Conservation (phyloP, 2,329 filamentous ascomycete species). For the Cryphonectria parasitica region DNA sequence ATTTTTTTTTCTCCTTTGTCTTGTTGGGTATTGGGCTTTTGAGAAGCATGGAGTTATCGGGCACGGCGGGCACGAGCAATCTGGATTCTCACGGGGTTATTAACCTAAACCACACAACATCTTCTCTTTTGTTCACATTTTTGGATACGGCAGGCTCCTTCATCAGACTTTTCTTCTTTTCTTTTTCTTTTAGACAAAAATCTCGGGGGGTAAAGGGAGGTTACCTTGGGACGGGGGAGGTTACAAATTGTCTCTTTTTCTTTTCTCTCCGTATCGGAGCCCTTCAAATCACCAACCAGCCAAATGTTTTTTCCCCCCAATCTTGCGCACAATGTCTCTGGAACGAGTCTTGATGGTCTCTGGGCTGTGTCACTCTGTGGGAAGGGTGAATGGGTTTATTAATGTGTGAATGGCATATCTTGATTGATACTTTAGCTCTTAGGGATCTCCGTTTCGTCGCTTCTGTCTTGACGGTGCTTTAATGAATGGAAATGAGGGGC, state of each 20-base stretch:
- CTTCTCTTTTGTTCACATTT: slow-evolving; percentile 11
- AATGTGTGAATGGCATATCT: neutral
- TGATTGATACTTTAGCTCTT: slow-evolving; percentile 25
- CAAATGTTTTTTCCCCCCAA: neutral
- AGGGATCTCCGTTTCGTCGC: slow-evolving; percentile 2
- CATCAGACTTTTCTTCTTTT: neutral
- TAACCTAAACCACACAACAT: neutral
- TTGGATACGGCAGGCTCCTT: neutral
- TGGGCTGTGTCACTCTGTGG: neutral
- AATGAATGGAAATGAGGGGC: neutral
- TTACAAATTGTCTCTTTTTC: neutral
- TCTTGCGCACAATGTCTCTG: neutral
- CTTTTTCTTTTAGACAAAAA: too few relatives aligned
- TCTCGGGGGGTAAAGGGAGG: too few relatives aligned
- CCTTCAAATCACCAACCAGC: neutral
- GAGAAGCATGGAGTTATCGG: slow-evolving; percentile 13
- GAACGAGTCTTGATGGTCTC: slow-evolving; percentile 8
- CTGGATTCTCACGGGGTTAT: neutral
- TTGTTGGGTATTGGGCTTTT: slow-evolving; percentile 2
- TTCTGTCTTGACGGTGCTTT: neutral
- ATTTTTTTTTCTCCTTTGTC: neutral
- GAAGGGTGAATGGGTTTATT: neutral
- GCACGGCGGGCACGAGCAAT: slow-evolving; percentile 9
- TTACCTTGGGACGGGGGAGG: neutral
- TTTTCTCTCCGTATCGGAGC: neutral